Evolutionary conservation across 345 rosid species (phyloP).

Genomic region (Trapa bicornis): DNA sequence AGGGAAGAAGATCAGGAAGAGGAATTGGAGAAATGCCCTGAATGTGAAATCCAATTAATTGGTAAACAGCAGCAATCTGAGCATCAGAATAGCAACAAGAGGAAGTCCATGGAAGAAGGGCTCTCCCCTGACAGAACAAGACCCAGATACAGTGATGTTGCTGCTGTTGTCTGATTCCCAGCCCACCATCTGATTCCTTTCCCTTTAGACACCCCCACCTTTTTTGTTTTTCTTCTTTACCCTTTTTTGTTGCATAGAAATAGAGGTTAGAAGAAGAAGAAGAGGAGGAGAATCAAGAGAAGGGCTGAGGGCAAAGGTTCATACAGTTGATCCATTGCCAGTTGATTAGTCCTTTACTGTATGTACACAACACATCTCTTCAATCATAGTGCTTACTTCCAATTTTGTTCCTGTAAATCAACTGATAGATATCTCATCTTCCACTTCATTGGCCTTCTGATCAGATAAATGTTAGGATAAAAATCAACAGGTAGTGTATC

Average conservation of each 20-base stretch:
- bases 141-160: conserved; percentile 32
- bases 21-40: background rate
- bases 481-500: too few species aligned
- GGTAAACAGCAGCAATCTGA: conserved; percentile 4
- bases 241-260: background rate
- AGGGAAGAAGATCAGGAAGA: conserved; percentile 1
- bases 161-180: conserved; percentile 8
- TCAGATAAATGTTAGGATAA: too few species aligned
- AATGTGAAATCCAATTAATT: conserved; percentile 1
- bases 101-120: conserved; percentile 44
- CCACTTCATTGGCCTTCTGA: too few species aligned
- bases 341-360: background rate
- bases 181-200: too few species aligned
- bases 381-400: conserved; percentile 3
- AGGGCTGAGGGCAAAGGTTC: background rate
- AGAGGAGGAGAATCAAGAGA: background rate
- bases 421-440: background rate
- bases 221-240: background rate
- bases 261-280: background rate
- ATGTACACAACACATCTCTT: too few species aligned
- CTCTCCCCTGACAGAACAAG: conserved; percentile 44
- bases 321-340: background rate
- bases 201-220: background rate
- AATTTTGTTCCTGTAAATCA: conserved; percentile 6
- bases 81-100: conserved; percentile 22